Base-by-base conservation (phyloP, 305 asterid species). In the Plantago rigida region DNA sequence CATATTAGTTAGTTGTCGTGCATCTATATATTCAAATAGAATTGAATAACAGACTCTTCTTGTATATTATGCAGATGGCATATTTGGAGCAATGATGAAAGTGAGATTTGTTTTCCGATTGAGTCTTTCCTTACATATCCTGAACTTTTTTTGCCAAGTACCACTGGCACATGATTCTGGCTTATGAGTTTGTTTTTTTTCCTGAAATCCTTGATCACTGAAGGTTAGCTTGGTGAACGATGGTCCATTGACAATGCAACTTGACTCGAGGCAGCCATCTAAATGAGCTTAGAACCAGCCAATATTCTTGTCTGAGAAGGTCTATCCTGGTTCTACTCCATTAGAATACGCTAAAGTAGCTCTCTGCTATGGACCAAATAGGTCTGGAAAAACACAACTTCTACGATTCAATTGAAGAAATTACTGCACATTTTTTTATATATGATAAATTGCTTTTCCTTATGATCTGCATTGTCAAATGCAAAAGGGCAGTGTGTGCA, bases 161-260 rank as follows among this genome's bases (percentile, higher is more conserved):
- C 36, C 28, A 12, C 14, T 12, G 15, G 47, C 42, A 14, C 47
- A 57, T n/a, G 31, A 13, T 47, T 59, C 44, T 36, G 9, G 1
- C 44, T 36, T 36, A 36, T 26, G 44, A 56, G 45, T 62, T 45
- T 9, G 26, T 13, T 44, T 8, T 0, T 62, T 24, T 36, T 59
- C 34, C 12, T 29, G 26, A 22, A 22, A 22, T 60, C 46, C 44
- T 36, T 28, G 59, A 53, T 65, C 63, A 36, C 44, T 74, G 60
- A 49, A 86, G 98, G 98, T 88, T 62, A 86, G 77, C 70, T 82
- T 86, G 82, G 89, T 86, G 31, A 92, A 92, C 65, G 98, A 88
- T 72, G 95, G 96, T 56, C 96, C 96, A 13, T 94, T 88, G 60
- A 92, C 96, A 44, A 81, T 88, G 94, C 93, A 88, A 81, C 87